Evolutionary conservation across 1,139 yeast species (phyloP), one percentile per base, ranked within the genome.

Genomic region (Candida buenavistaensis): DNA sequence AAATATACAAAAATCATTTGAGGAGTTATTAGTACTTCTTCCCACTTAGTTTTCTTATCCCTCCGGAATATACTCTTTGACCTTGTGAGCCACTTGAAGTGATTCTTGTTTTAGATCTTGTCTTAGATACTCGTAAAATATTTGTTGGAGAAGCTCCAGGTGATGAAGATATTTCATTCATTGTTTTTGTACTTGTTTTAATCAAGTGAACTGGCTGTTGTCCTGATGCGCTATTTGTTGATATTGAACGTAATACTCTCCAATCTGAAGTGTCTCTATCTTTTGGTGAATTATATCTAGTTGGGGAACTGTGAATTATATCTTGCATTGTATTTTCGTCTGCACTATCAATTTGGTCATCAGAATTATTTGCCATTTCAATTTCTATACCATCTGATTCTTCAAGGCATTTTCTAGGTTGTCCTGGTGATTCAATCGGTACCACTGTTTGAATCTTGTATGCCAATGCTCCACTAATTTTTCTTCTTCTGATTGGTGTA

Each of bases 401-500:
- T 41, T 70, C 57, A 50, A 72, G 52, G 29, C 73, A 73, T 53
- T 92, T 92, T 55, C 98, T 76, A 22, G 98, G 98, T 61, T 92
- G 98, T 2, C 98, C 98, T 0, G 98, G 97, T 2, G 96, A 87
- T 33, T 88, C 88, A 45, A 77, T 78, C 3, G 97, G 98, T 16
- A 92, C 89, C 0, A 92, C 94, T 13, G 81, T 75, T 48, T 77
- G 84, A 25, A 80, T 76, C 42, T 81, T 77, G 28, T 78, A 74
- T 28, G 84, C 83, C 38, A 84, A 71, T 12, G 82, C 85, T 1
- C 85, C 82, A 30, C 89, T 77, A 35, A 84, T 70, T 45, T 76
- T 79, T 44, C 87, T 69, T 52, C 94, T 75, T 56, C 90, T 78
- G 4, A 77, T 66, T 4, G 95, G 95, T 0, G 95, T 86, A 48